Evolutionary conservation across 1,284 basidiomycete genomes (phyloP).

Genomic region (Trichosporon asahii): DNA sequence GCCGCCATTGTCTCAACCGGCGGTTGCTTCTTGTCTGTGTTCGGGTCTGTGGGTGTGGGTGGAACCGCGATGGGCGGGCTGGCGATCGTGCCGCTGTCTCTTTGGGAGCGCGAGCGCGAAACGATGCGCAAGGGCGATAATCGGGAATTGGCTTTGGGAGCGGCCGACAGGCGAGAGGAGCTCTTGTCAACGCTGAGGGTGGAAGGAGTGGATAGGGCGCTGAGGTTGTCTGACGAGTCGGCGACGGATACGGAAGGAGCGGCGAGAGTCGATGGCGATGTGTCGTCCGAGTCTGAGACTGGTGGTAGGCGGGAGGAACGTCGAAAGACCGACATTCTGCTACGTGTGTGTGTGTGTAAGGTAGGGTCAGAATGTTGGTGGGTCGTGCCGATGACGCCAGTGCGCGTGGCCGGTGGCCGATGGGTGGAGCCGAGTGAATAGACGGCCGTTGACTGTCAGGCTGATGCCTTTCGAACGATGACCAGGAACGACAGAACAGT

Average conservation of each 20-base stretch:
- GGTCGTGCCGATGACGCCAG: constrained; percentile 8
- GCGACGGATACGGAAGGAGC: not conserved
- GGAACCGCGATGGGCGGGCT: not conserved
- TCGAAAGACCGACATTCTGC: not conserved
- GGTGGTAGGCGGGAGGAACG: not conserved
- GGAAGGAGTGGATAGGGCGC: not conserved
- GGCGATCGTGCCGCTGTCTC: not conserved
- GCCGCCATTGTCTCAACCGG: constrained; percentile 1
- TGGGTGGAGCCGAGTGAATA: not conserved
- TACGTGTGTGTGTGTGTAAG: not conserved
- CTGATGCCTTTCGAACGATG: not conserved
- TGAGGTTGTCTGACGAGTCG: not conserved
- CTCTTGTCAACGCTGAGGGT: not conserved
- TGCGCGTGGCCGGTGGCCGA: not conserved
- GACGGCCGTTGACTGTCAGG: not conserved
- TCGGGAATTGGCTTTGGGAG: not conserved
- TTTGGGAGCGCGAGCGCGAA: not conserved
- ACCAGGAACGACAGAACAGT: not conserved
- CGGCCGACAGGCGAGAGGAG: not conserved
- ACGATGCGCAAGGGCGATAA: not conserved
- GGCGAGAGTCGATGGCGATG: not conserved
- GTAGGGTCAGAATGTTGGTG: not conserved
- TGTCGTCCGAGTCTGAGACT: constrained; percentile 5
- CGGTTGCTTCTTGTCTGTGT: not conserved
- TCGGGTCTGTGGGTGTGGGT: not conserved